phyloP scores from a whole-genome alignment of 805 yeast species.

The Hanseniaspora clermontiae region DNA sequence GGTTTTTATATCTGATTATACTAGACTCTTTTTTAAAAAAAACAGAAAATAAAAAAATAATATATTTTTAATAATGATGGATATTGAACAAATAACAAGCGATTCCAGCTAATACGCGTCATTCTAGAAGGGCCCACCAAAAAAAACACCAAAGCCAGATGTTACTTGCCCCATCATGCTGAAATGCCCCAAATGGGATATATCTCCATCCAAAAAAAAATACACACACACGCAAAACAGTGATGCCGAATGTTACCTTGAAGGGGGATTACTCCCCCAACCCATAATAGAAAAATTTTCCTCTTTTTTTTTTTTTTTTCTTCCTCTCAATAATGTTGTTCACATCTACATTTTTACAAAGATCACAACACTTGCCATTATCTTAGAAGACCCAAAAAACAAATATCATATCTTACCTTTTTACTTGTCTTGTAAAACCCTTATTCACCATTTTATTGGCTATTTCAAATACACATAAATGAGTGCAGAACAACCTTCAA shows the following conservation, averaged over 20 bases:
- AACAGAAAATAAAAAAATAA: no score
- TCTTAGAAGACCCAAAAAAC: no score
- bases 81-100: neutral
- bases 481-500: neutral
- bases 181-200: neutral
- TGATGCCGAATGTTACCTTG: no score
- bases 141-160: no score
- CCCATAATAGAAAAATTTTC: neutral
- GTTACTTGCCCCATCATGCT: neutral
- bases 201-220: neutral
- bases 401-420: no score
- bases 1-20: neutral
- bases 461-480: neutral
- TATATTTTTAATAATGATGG: no score
- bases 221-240: neutral
- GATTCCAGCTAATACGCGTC: neutral
- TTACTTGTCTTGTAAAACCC: no score
- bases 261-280: no score
- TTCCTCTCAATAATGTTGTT: neutral
- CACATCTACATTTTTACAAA: neutral
- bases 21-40: no score
- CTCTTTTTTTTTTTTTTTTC: neutral
- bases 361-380: no score
- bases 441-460: no score
- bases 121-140: neutral